phyloP scores from a whole-genome alignment of 768 basidiomycete genomes.

The Lentinus tigrinus region DNA sequence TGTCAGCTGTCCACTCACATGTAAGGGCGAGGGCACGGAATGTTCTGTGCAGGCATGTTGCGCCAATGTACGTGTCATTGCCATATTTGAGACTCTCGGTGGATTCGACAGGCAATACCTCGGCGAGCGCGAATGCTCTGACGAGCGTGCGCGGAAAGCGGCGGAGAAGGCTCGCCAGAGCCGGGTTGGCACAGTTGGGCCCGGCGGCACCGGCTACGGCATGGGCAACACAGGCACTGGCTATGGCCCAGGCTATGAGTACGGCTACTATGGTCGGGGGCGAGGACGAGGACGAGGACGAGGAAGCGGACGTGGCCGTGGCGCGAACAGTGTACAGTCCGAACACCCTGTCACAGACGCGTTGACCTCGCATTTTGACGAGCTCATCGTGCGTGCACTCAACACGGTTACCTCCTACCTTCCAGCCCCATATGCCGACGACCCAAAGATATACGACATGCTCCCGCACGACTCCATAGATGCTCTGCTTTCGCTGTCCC shows the following conservation, averaged over 20 bases:
- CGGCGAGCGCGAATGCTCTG: conserved; percentile 39
- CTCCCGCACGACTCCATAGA: conserved; percentile 48
- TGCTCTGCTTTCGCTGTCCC: conserved; percentile 42
- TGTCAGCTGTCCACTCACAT: conserved; percentile 37
- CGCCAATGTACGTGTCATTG: conserved; percentile 47
- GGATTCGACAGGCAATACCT: conserved; percentile 49
- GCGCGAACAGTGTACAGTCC: not conserved
- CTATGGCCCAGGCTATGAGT: not conserved
- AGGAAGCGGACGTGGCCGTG: conserved; percentile 10
- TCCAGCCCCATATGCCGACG: conserved; percentile 45
- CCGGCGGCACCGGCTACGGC: conserved; percentile 53
- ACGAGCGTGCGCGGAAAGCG: conserved; percentile 36
- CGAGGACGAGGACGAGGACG: conserved; percentile 4
- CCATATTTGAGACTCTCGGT: conserved; percentile 48
- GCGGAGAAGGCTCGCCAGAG: conserved; percentile 21
- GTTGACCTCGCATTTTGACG: conserved; percentile 38
- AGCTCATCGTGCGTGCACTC: conserved; percentile 38
- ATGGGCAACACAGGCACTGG: conserved; percentile 21
- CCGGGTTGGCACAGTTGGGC: conserved; percentile 39
- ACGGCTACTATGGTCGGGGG: not conserved
- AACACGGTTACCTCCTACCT: conserved; percentile 40
- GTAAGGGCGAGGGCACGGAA: conserved; percentile 40
- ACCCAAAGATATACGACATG: conserved; percentile 45
- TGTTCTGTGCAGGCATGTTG: conserved; percentile 45
- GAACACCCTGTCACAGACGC: conserved; percentile 1